A percentile compares a stretch with the other conserved stretches of the same genome.
Conservation (phyloP, 2,329 filamentous ascomycete species). For the Colletotrichum graminicola region DNA sequence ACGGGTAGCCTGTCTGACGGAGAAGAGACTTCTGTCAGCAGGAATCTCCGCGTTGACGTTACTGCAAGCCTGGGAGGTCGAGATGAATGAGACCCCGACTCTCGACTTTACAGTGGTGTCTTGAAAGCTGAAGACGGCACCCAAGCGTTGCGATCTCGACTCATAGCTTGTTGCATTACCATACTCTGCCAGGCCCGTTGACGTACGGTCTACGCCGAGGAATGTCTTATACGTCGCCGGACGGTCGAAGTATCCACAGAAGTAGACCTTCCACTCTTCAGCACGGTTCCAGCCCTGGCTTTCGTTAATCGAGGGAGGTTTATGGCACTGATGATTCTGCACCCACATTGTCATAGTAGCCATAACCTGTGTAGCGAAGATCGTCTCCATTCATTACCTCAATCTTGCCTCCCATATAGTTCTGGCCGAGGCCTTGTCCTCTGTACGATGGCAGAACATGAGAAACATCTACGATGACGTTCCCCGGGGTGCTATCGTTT, state of each 20-base stretch:
- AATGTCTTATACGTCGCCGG: constrained; percentile 60
- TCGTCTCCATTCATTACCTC: constrained; percentile 59
- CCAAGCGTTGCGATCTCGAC: constrained; percentile 56
- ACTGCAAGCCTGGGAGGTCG: constrained; percentile 68
- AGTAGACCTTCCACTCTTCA: constrained; percentile 72
- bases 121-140: constrained; percentile 68
- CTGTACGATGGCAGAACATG: constrained; percentile 74
- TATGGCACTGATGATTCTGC: not conserved
- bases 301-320: constrained; percentile 20
- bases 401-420: constrained; percentile 72
- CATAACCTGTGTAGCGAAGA: constrained; percentile 68
- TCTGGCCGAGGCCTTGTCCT: constrained; percentile 71
- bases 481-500: constrained; percentile 49
- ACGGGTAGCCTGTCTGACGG: constrained; percentile 61
- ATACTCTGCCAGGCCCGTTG: constrained; percentile 50
- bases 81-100: constrained; percentile 78
- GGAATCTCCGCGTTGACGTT: constrained; percentile 71
- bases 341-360: constrained; percentile 71
- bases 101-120: constrained; percentile 63
- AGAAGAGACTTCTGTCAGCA: constrained; percentile 54
- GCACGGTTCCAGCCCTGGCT: constrained; percentile 71
- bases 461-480: constrained; percentile 73
- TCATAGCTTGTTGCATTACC: constrained; percentile 49
- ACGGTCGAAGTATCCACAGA: constrained; percentile 71
- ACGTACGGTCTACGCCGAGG: constrained; percentile 51